Base-by-base conservation (phyloP, 805 yeast genomes). In the Kluyveromyces aestuarii region DNA sequence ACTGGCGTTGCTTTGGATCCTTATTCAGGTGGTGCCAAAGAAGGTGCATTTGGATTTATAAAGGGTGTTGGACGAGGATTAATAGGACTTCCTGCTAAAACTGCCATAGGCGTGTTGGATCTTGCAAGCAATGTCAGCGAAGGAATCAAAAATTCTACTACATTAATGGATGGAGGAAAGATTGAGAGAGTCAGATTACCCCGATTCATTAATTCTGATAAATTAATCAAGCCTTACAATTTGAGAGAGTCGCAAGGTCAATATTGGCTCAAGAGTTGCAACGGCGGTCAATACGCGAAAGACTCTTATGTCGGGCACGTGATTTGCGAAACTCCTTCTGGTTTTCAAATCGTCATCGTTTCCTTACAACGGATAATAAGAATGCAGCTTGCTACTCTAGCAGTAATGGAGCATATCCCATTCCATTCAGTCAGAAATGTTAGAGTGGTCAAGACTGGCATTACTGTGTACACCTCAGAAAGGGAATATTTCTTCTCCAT, bases 1-100 rank as follows among this genome's bases (percentile, higher is more conserved):
- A 74, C 87, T 1, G 99, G 99, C 1, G 71, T 93, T 37, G 99
- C 98, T 0, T 71, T 81, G 30, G 93, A 91, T 8, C 99, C 99
- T 2, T 75, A 87, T 50, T 84, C 84, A 57, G 99, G 98, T 8
- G 96, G 96, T 0, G 73, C 76, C n/a, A 73, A 78, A 47, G 95
- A 83, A 37, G 99, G 99, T 6, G 81, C 98, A 0, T 71, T 81
- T 2, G 99, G 99, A 0, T 91, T 93, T 63, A 80, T 93, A 69
- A 87, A 82, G 61, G 99, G 99, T 1, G 61, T 93, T 3, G 99
- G 99, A 4, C 86, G 83, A 59, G 99, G 99, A 11, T 61, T 95
- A n/a, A 79, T 93, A 49, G 99, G 99, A 0, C 69, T 95, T 30
- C 99, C 99, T 0, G 90, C 99, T 0, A 93, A 93, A 70, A 87